Conservation (phyloP, 805 yeast species). For the Wickerhamiella cacticola region DNA sequence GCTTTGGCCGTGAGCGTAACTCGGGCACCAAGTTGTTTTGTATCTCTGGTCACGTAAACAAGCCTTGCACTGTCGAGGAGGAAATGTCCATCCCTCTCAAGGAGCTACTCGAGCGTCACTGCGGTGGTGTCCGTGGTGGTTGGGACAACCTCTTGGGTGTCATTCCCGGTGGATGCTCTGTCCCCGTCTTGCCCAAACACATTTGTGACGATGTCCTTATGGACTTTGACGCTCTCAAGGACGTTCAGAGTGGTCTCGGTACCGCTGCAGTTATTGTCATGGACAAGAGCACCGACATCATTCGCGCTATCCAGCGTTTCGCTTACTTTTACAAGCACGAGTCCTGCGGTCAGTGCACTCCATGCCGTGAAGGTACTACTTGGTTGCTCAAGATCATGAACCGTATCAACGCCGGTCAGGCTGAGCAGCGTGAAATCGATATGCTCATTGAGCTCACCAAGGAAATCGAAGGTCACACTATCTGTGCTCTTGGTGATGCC, state of each 20-base stretch:
- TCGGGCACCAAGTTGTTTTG: conserved; percentile 74
- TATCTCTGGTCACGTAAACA: conserved; percentile 82
- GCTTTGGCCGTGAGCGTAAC: conserved; percentile 77
- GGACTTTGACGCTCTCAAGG: conserved; percentile 82
- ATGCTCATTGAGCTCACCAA: conserved; percentile 73
- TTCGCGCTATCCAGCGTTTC: conserved; percentile 76
- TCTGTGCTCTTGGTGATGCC: conserved; percentile 87
- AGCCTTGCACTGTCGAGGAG: conserved; percentile 87
- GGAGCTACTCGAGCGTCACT: conserved; percentile 74
- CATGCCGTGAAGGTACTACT: conserved; percentile 88
- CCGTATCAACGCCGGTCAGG: conserved; percentile 68
- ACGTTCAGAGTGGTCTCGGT: conserved; percentile 78
- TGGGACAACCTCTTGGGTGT: conserved; percentile 86
- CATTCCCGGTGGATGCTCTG: conserved; percentile 85
- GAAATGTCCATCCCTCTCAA: conserved; percentile 83
- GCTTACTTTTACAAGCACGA: conserved; percentile 81
- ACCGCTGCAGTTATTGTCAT: conserved; percentile 89
- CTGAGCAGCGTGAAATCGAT: conserved; percentile 68
- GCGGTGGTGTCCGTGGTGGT: conserved; percentile 86
- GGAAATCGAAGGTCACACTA: conserved; percentile 84
- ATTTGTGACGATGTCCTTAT: conserved; percentile 58
- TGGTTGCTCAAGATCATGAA: conserved; percentile 78
- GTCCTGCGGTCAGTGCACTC: conserved; percentile 91
- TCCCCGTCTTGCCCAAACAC: conserved; percentile 63
- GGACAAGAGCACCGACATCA: conserved; percentile 76